Evolutionary conservation across 2,329 filamentous ascomycete species (phyloP).

Genomic region (Exutisphaerella laricina): DNA sequence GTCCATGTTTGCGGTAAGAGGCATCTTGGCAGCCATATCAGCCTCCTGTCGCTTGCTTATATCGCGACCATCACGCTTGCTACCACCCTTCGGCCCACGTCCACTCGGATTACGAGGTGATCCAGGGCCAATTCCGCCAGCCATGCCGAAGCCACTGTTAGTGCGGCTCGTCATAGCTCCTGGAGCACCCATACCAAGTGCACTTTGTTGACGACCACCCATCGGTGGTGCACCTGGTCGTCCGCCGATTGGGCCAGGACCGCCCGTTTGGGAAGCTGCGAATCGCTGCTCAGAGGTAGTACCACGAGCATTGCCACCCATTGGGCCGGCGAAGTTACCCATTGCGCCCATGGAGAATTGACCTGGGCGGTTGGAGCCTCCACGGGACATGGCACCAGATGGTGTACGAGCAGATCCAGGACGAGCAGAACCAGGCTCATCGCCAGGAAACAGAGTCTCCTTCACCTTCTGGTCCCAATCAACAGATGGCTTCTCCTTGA

Average conservation of each 20-base stretch:
- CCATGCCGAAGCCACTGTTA: constrained; percentile 53
- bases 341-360: constrained; percentile 43
- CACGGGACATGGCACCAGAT: constrained; percentile 44
- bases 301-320: constrained; percentile 42
- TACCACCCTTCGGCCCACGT: constrained; percentile 56
- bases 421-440: constrained; percentile 55
- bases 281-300: constrained; percentile 77
- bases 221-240: constrained; percentile 30
- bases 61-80: constrained; percentile 54
- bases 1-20: constrained; percentile 76
- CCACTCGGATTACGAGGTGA: constrained; percentile 55
- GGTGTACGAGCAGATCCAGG: constrained; percentile 51
- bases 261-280: constrained; percentile 28
- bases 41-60: constrained; percentile 53
- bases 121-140: constrained; percentile 56
- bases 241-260: constrained; percentile 4
- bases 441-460: constrained; percentile 73
- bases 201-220: constrained; percentile 48
- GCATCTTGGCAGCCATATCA: constrained; percentile 79
- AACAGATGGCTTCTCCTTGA: constrained; percentile 90
- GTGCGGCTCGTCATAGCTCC: constrained; percentile 56
- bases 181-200: constrained; percentile 44
- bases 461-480: constrained; percentile 90
- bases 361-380: constrained; percentile 36
- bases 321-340: constrained; percentile 30